phyloP scores from a whole-genome alignment of 2,329 filamentous ascomycete genomes.

The Aspergillus transmontanensis region DNA sequence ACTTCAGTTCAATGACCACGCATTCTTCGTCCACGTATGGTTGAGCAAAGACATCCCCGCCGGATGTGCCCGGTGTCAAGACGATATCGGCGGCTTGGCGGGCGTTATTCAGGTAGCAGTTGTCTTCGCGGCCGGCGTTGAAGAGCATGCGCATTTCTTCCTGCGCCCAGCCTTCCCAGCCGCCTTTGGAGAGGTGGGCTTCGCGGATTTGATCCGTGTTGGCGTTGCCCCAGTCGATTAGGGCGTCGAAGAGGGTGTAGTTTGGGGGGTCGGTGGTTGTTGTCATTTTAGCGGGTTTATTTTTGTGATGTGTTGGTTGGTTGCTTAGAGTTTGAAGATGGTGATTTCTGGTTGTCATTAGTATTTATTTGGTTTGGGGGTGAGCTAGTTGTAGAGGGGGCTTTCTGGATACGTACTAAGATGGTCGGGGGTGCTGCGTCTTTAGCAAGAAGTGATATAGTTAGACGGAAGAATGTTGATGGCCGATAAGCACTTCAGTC shows the following conservation, averaged over 20 bases:
- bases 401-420: too few relatives aligned
- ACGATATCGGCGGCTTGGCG: not conserved
- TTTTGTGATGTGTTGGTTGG: too few relatives aligned
- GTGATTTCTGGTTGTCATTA: too few relatives aligned
- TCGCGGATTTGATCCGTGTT: not conserved
- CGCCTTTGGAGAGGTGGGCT: not conserved
- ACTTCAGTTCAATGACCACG: not conserved
- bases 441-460: too few relatives aligned
- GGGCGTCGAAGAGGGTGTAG: not conserved
- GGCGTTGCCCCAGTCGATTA: not conserved
- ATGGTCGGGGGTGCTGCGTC: too few relatives aligned
- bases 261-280: not conserved
- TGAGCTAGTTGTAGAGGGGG: too few relatives aligned
- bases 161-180: not conserved
- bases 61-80: not conserved
- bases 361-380: too few relatives aligned
- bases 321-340: too few relatives aligned
- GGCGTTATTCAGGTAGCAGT: not conserved
- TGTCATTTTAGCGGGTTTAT: too few relatives aligned
- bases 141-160: not conserved
- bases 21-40: not conserved
- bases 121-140: constrained; percentile 1
- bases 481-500: too few relatives aligned
- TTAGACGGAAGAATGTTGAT: too few relatives aligned
- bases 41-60: not conserved